Evolutionary conservation across 2,329 filamentous ascomycete species (phyloP), one percentile per base, ranked within the genome.

Genomic region (Fusarium fracticaudum): DNA sequence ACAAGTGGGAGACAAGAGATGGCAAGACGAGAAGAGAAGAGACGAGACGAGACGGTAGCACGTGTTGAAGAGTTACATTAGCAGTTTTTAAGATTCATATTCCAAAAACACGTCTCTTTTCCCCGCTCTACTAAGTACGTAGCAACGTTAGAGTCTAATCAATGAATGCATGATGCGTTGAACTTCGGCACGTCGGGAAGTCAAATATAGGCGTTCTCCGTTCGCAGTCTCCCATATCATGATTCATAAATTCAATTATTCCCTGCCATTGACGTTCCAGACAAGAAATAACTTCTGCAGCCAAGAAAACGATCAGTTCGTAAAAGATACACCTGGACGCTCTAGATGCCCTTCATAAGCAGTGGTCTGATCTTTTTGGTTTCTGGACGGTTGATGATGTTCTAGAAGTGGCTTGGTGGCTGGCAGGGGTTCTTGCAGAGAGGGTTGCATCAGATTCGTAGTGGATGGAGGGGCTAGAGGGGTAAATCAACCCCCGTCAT

Each of bases 51-150:
- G 60, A 64, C 35, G 67, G 63, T 64, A 67, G 67, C 60, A 69
- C 69, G 55, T 57, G 61, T 73, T 57, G 48, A 71, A 70, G 62
- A 74, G 65, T 71, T 75, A 74, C 59, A 61, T 72, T 72, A 60
- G 72, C 69, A 22, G 57, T 73, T 73, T 75, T 63, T 41, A 74
- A 72, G 73, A 69, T 50, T 60, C 67, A 63, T n/a, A 67, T 59
- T 65, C 44, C 45, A 45, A 60, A 64, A 60, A 50, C 33, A 60
- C 40, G 50, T 74, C 47, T 55, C 38, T 47, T 44, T 60, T 45
- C 60, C 63, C 59, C 60, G 55, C 55, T 68, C 35, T 53, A 24
- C 15, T 35, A 33, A 33, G 4, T 35, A 53, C 33, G 31, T 26
- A 53, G n/a, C n/a, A 14, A 55, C 35, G 51, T 55, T 58, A 24